Evolutionary conservation across 805 yeast species (phyloP).

Genomic region (Wickerhamiella qilinensis): DNA sequence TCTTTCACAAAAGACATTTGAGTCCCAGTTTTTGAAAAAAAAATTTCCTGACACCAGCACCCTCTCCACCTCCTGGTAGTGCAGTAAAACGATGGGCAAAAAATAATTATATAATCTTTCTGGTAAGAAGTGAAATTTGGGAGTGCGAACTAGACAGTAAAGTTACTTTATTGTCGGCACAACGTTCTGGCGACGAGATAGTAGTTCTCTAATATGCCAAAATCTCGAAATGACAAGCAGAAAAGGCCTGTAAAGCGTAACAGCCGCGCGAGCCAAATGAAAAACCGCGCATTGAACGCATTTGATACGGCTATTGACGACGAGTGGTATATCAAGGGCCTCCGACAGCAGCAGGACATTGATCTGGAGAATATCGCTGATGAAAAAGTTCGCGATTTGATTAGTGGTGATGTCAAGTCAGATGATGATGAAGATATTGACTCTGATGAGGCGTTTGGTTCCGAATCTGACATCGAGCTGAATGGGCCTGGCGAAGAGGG

Average conservation of each 20-base stretch:
- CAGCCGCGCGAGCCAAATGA: slow-evolving; percentile 4
- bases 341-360: slow-evolving; percentile 20
- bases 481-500: slow-evolving; percentile 28
- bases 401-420: slow-evolving; percentile 18
- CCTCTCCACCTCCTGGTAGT: no score
- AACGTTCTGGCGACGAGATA: no score
- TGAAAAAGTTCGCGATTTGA: slow-evolving; percentile 14
- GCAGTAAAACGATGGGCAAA: no score
- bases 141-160: no score
- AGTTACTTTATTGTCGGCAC: no score
- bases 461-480: slow-evolving; percentile 53
- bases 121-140: no score
- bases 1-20: slow-evolving; percentile 38
- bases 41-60: no score
- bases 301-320: slow-evolving; percentile 34
- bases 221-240: neutral
- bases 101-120: neutral
- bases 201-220: no score
- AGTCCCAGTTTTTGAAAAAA: no score
- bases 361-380: slow-evolving; percentile 23
- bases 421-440: slow-evolving; percentile 37
- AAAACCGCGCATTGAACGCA: slow-evolving; percentile 32
- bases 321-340: slow-evolving; percentile 15
- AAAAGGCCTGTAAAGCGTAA: neutral
- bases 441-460: slow-evolving; percentile 80